A percentile compares a stretch with the other conserved stretches of the same genome.
These are phyloP conservation scores for Escallonia rubra DNA, from an alignment of 129 eudicot genomes.

Conservation along the genomic window DNA sequence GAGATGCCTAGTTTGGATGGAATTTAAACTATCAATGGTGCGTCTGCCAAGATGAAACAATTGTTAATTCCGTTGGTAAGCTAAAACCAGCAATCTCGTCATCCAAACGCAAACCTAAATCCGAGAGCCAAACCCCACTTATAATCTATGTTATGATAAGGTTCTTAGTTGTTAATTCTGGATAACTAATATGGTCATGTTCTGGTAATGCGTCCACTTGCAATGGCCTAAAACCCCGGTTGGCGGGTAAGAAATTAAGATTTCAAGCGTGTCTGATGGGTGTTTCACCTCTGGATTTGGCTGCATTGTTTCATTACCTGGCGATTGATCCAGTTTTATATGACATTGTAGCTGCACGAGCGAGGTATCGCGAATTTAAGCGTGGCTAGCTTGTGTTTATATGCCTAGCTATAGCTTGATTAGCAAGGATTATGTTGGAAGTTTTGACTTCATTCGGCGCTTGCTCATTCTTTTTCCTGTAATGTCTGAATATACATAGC, in stretches of 20 bases:
- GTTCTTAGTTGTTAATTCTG: neutral
- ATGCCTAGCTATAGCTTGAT: too few species aligned
- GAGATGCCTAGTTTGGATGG: neutral
- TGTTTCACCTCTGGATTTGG: neutral
- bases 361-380: neutral
- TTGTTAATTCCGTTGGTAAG: neutral
- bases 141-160: neutral
- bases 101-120: neutral
- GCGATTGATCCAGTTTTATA: neutral
- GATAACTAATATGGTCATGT: neutral
- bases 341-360: neutral
- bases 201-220: conserved; percentile 9
- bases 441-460: too few species aligned
- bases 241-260: neutral
- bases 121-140: conserved; percentile 3
- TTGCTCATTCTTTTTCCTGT: too few species aligned
- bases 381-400: too few species aligned
- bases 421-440: too few species aligned
- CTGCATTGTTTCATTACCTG: conserved; percentile 8
- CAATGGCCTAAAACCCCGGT: conserved; percentile 10
- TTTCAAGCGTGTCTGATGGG: conserved; percentile 8
- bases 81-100: neutral
- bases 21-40: neutral
- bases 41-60: neutral
- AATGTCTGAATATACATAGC: too few species aligned